Base-by-base conservation (phyloP, 2,329 filamentous ascomycete species). In the Cytospora mali region DNA sequence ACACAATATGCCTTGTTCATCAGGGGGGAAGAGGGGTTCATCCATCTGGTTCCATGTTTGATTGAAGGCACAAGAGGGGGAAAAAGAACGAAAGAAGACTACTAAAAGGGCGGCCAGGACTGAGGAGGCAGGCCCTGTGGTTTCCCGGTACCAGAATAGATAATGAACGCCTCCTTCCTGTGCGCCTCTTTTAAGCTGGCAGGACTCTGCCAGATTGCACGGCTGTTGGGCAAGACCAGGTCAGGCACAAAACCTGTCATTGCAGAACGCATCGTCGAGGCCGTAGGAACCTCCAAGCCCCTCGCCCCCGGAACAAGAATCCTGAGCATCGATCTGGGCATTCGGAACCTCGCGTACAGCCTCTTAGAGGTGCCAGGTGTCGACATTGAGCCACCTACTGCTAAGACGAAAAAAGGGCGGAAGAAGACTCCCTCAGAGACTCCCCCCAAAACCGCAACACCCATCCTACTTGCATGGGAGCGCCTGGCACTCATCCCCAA, bases 241-340 rank as follows among this genome's bases (percentile, higher is more conserved):
- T 55, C 64, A 4, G 89, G 89, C 6, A 84, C 81, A 4, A 92
- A 91, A 70, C 66, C 78, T 0, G 74, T 78, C 14, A 77, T 91
- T 4, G 69, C 79, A 13, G 68, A 75, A n/a, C 80, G 84, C 0
- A 76, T 91, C 21, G 69, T 76, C 31, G 70, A 75, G 58, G 76
- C 78, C 56, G 69, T 79, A 21, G 50, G 60, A 3, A 52, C 64
- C 11, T 65, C 62, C 35, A 65, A 65, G 23, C 60, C 67, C 23
- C 57, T 69, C n/a, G 21, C 66, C 27, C 4, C 71, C 62, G 39
- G 66, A 70, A 62, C 78, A 68, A 81, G 87, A 50, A 80, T 95
- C 27, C 74, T 95, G 35, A 93, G 90, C 71, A 89, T 96, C 66
- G 92, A 96, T 73, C 89, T 95, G 85, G 92, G 92, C 4, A 90